Evolutionary conservation across 225 moss, liverwort and hornwort genomes (phyloP), one percentile per base, ranked within the genome.

Genomic region (Polytrichum formosum): DNA sequence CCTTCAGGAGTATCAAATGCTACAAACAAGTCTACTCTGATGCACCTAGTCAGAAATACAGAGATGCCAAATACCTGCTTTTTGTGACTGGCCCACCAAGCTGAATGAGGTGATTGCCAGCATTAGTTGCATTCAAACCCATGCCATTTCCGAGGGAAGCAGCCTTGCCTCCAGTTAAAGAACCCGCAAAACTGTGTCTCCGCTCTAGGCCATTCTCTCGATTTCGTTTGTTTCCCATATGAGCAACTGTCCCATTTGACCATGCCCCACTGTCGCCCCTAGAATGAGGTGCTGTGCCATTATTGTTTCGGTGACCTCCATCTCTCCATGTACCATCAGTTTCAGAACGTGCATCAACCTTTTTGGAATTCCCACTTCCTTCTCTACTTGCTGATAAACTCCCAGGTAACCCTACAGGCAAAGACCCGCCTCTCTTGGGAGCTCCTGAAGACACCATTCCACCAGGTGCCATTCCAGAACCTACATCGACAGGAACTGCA

Each of bases 11-110:
- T 13, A 46, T 46, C 46, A 46, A 46, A 46, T 46, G 46, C 46
- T 16, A 16, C 46, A 46, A 46, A 46, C 46, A 13, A 0, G 46
- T 46, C 46, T 16, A 46, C 46, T 35, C 2, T 35, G 35, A 35
- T 9, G 9, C 35, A 35, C 9, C 35, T 35, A 35, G 9, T 8
- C 35, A 9, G 35, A 9, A 46, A 46, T 46, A 46, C 46, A 46
- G 13, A 46, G 13, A 46, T 46, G 46, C 3, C 46, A 17, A 60
- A 73, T 71, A 96, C 96, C 96, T 91, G 93, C 93, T 93, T 84
- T 96, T 96, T 64, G 81, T 82, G 27, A 96, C 88, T 70, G 93
- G 93, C 72, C 79, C 96, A 77, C 93, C 96, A 21, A 96, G 96
- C 72, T 90, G 87, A 66, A 96, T 93, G 55, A 96, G 77, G 83